A percentile compares a stretch with the other conserved stretches of the same genome.
These are phyloP conservation scores for Sphagnum fallax DNA, from an alignment of 228 moss, liverwort and hornwort genomes.

Conservation along the genomic window DNA sequence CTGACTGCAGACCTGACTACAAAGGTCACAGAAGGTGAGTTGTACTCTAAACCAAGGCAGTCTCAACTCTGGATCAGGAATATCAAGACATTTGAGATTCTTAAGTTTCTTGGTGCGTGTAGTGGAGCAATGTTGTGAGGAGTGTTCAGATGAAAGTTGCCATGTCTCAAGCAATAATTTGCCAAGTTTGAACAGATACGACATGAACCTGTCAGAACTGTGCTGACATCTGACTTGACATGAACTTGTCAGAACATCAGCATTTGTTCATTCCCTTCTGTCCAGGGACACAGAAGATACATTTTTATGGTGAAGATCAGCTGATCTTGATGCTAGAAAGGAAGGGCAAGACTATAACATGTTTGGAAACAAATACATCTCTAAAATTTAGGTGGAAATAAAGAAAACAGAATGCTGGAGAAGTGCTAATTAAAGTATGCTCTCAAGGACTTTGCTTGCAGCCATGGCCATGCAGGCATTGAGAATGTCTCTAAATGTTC, in stretches of 20 bases:
- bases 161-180: no score
- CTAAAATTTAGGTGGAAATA: no score
- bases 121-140: no score
- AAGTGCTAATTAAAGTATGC: no score
- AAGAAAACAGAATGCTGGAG: no score
- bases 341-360: no score
- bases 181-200: no score
- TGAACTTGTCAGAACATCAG: no score
- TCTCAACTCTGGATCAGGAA: neutral
- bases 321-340: neutral
- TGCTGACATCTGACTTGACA: no score
- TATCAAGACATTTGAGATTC: neutral
- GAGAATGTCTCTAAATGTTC: slow-evolving; percentile 37
- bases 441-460: slow-evolving; percentile 5
- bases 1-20: slow-evolving; percentile 36
- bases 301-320: neutral
- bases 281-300: neutral
- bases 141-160: no score
- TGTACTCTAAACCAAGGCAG: neutral
- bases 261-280: neutral
- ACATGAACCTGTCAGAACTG: no score
- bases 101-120: neutral
- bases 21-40: slow-evolving; percentile 40
- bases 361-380: no score
- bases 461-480: slow-evolving; percentile 48